phyloP scores from a whole-genome alignment of 1,139 yeast genomes.

The Chernovozyma aurita region DNA sequence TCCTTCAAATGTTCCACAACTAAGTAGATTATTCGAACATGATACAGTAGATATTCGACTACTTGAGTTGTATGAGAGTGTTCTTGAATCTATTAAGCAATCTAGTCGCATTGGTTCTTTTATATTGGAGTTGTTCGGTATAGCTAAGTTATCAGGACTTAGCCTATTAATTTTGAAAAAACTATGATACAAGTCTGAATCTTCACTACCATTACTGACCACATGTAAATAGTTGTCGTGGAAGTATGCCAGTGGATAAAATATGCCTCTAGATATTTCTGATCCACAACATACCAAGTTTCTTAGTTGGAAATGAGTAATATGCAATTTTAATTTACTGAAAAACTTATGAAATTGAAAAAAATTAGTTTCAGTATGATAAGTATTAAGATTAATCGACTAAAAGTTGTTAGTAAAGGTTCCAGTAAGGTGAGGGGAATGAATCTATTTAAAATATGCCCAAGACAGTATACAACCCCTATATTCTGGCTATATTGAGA shows the following conservation, averaged over 20 bases:
- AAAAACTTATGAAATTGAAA: slow-evolving; percentile 40
- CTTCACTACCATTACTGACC: slow-evolving; percentile 15
- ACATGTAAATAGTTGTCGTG: slow-evolving; percentile 29
- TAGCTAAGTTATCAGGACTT: slow-evolving; percentile 23
- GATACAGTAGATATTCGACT: slow-evolving; percentile 47
- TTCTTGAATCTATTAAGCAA: slow-evolving; percentile 38
- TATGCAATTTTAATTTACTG: slow-evolving; percentile 42
- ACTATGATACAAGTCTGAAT: slow-evolving; percentile 25
- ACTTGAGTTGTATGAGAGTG: slow-evolving; percentile 26
- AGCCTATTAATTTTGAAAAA: slow-evolving; percentile 36
- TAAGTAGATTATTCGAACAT: slow-evolving; percentile 38
- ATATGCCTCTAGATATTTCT: slow-evolving; percentile 31
- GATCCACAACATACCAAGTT: slow-evolving; percentile 45
- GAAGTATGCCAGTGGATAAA: slow-evolving; percentile 37
- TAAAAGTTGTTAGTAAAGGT: neutral
- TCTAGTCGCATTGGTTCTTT: slow-evolving; percentile 24
- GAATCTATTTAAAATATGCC: neutral
- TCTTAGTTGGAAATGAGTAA: slow-evolving; percentile 56
- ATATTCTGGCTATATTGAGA: too few relatives aligned
- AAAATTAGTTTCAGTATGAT: slow-evolving; percentile 25
- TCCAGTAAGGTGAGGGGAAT: neutral
- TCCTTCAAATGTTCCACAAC: slow-evolving; percentile 56
- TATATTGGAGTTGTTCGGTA: neutral
- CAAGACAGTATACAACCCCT: neutral
- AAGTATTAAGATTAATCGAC: slow-evolving; percentile 4